A percentile compares a stretch with the other conserved stretches of the same genome.
phyloP scores from a whole-genome alignment of 2,329 filamentous ascomycete species.

The Neofusicoccum parvum region DNA sequence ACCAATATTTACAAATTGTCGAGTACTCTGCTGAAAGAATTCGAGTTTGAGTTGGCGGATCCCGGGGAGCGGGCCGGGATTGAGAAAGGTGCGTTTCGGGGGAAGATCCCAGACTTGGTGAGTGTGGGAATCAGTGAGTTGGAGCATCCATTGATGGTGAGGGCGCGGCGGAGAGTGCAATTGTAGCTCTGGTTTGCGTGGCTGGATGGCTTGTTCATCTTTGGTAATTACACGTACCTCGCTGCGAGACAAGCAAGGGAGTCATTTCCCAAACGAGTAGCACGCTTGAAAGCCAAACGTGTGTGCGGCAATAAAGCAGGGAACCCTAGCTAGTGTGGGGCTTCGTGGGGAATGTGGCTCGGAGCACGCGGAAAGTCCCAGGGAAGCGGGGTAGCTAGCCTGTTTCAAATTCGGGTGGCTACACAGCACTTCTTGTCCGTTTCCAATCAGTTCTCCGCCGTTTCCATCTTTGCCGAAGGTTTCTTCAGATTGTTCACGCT shows the following conservation, averaged over 20 bases:
- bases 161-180: background rate
- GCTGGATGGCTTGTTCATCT: no score
- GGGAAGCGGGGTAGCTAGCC: background rate
- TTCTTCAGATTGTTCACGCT: no score
- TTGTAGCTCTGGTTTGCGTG: no score
- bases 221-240: no score
- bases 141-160: conserved; percentile 16
- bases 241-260: no score
- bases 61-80: conserved; percentile 19
- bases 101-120: background rate
- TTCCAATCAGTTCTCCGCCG: no score
- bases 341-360: background rate
- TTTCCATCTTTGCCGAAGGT: no score
- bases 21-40: conserved; percentile 35
- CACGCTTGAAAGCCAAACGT: background rate
- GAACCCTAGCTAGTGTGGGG: background rate
- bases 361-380: background rate
- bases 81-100: background rate
- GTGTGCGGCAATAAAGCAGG: background rate
- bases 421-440: no score
- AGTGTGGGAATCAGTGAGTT: conserved; percentile 13
- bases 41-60: conserved; percentile 35
- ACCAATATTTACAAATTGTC: conserved; percentile 39
- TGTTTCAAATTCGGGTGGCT: no score
- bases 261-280: no score